Conservation (phyloP, 768 basidiomycete genomes). For the Lactifluus piperatus region DNA sequence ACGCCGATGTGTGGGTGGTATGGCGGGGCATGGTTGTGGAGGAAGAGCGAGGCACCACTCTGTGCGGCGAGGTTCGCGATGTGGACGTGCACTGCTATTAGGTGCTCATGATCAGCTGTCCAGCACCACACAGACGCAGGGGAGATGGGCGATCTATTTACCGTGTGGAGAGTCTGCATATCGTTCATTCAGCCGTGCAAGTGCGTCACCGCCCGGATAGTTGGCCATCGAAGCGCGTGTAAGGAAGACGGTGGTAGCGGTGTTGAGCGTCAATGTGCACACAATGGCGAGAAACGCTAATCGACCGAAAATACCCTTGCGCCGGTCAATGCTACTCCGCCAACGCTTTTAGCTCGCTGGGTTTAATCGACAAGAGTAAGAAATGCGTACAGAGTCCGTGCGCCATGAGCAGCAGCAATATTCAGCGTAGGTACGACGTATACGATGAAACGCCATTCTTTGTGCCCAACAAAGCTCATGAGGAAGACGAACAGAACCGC, state of each 20-base stretch:
- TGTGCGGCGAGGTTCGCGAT: conserved; percentile 82
- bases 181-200: conserved; percentile 49
- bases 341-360: background rate
- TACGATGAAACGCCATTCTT: conserved; percentile 96
- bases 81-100: conserved; percentile 50
- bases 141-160: conserved; percentile 14
- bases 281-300: conserved; percentile 38
- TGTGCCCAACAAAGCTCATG: conserved; percentile 79
- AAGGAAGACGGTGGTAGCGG: conserved; percentile 42
- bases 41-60: conserved; percentile 85
- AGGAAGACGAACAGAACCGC: conserved; percentile 45
- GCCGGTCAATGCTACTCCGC: conserved; percentile 33
- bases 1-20: conserved; percentile 26
- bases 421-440: conserved; percentile 82
- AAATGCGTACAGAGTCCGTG: conserved; percentile 50
- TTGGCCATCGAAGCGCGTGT: conserved; percentile 58
- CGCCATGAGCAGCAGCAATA: conserved; percentile 62
- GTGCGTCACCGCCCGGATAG: conserved; percentile 83
- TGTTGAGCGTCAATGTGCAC: conserved; percentile 46
- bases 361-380: background rate
- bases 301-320: conserved; percentile 43
- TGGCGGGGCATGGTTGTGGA: conserved; percentile 57
- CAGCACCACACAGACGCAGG: background rate
- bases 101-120: conserved; percentile 10
- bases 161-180: conserved; percentile 31